phyloP scores from a whole-genome alignment of 768 basidiomycete species.

The Collybia nuda region DNA sequence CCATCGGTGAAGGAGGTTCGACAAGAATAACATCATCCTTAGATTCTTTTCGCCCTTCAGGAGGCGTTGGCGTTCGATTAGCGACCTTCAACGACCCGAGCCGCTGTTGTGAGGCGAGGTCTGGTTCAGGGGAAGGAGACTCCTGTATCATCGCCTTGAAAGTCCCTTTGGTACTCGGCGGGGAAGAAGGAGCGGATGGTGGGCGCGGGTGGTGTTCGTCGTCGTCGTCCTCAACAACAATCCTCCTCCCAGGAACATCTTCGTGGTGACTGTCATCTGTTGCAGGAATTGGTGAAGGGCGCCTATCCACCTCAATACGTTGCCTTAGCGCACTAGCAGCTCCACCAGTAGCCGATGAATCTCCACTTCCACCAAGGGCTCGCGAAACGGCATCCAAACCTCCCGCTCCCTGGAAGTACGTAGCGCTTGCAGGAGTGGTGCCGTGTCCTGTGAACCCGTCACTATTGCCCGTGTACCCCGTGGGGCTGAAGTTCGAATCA shows the following conservation, averaged over 20 bases:
- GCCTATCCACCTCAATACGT: not conserved
- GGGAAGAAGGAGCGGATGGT: no score
- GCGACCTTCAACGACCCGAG: constrained; percentile 15
- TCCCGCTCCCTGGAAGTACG: constrained; percentile 1
- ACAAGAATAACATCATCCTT: not conserved
- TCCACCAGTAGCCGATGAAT: not conserved
- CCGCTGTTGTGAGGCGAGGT: constrained; percentile 7
- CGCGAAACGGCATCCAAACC: constrained; percentile 1
- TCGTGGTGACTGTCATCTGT: not conserved
- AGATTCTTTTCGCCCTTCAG: not conserved
- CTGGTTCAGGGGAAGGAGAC: constrained; percentile 20
- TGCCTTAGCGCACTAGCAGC: not conserved
- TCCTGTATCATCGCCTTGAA: not conserved
- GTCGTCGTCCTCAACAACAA: not conserved
- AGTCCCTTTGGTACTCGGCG: not conserved
- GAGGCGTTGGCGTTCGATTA: constrained; percentile 26
- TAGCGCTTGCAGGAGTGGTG: constrained; percentile 6
- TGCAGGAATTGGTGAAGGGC: not conserved
- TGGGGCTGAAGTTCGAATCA: constrained; percentile 1
- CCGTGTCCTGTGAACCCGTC: constrained; percentile 5
- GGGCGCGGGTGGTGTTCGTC: not conserved
- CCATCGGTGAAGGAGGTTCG: constrained; percentile 11
- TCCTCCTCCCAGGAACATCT: not conserved
- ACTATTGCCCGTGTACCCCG: constrained; percentile 4
- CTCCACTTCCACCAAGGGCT: not conserved